Conservation (phyloP, 257 asterid genomes). For the Gentiana dahurica region DNA sequence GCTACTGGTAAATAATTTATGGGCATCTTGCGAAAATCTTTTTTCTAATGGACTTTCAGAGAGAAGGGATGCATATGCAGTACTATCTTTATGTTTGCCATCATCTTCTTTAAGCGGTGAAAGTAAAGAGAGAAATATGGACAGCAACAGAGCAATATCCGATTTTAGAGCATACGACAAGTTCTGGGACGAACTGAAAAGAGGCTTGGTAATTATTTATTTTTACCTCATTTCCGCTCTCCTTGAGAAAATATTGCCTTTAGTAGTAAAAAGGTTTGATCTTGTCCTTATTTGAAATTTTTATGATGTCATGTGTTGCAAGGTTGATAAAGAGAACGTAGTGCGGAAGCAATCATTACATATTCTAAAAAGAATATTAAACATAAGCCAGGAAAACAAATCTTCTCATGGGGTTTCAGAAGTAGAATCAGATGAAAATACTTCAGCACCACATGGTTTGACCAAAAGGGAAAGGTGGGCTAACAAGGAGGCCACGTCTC, state of each 20-base stretch:
- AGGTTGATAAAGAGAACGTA: slow-evolving; percentile 70
- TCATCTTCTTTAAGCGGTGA: slow-evolving; percentile 35
- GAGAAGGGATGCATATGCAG: slow-evolving; percentile 80
- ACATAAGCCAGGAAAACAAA: slow-evolving; percentile 41
- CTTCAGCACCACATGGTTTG: slow-evolving; percentile 27
- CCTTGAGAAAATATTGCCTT: neutral
- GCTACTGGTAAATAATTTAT: slow-evolving; percentile 38
- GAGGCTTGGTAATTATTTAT: slow-evolving; percentile 66
- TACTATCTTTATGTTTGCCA: slow-evolving; percentile 68
- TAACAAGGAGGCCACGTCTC: slow-evolving; percentile 71
- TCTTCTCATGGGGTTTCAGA: slow-evolving; percentile 26
- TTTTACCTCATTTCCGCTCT: neutral
- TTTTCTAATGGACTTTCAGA: slow-evolving; percentile 62
- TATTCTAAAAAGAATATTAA: slow-evolving; percentile 49
- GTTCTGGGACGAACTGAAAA: slow-evolving; percentile 78
- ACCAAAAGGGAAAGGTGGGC: slow-evolving; percentile 87
- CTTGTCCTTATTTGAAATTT: neutral
- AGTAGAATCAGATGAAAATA: slow-evolving; percentile 28
- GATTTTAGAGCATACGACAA: slow-evolving; percentile 45
- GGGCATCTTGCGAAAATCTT: slow-evolving; percentile 64
- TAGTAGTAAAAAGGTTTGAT: neutral
- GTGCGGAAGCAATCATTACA: slow-evolving; percentile 75
- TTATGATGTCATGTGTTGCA: slow-evolving; percentile 5
- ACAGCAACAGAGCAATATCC: slow-evolving; percentile 27
- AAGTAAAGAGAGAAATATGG: slow-evolving; percentile 29